Evolutionary conservation across 768 basidiomycete genomes (phyloP).

Genomic region (Gautieria morchelliformis): DNA sequence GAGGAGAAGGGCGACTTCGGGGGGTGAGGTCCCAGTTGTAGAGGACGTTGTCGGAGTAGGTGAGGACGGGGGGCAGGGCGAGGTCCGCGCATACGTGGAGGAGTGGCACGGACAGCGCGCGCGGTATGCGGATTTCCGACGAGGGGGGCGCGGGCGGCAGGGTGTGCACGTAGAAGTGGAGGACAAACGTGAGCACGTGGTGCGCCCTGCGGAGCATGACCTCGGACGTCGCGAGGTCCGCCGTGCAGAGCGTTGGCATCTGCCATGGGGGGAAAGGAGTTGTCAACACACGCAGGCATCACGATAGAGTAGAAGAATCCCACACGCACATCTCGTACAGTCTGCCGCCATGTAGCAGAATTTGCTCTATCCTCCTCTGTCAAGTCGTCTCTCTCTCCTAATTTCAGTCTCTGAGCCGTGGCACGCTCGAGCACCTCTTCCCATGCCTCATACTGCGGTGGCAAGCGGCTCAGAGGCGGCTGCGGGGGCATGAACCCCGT

Average conservation of each 20-base stretch:
- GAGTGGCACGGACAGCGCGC: constrained; percentile 63
- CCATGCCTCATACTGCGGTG: constrained; percentile 60
- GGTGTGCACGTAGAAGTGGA: constrained; percentile 73
- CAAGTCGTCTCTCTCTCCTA: constrained; percentile 35
- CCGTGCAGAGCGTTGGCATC: constrained; percentile 46
- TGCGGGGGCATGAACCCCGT: constrained; percentile 89
- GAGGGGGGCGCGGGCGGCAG: constrained; percentile 17
- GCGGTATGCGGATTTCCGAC: constrained; percentile 53
- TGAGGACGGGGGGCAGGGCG: constrained; percentile 78
- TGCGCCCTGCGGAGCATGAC: constrained; percentile 60
- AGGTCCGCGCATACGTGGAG: constrained; percentile 60
- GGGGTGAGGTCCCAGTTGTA: constrained; percentile 57
- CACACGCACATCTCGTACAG: constrained; percentile 38
- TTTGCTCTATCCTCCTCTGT: constrained; percentile 25
- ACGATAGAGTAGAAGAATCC: not conserved
- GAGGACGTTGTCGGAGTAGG: constrained; percentile 85
- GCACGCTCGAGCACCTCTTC: constrained; percentile 51
- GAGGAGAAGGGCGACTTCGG: constrained; percentile 32
- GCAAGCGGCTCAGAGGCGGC: constrained; percentile 56
- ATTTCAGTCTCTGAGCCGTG: constrained; percentile 37
- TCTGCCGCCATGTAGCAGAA: constrained; percentile 45
- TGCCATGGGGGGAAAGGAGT: constrained; percentile 22
- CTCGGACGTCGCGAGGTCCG: constrained; percentile 39
- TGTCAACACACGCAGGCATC: not conserved
- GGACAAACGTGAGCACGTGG: constrained; percentile 59